phyloP scores from a whole-genome alignment of 306 rosid genomes.

The Castanea mollissima region DNA sequence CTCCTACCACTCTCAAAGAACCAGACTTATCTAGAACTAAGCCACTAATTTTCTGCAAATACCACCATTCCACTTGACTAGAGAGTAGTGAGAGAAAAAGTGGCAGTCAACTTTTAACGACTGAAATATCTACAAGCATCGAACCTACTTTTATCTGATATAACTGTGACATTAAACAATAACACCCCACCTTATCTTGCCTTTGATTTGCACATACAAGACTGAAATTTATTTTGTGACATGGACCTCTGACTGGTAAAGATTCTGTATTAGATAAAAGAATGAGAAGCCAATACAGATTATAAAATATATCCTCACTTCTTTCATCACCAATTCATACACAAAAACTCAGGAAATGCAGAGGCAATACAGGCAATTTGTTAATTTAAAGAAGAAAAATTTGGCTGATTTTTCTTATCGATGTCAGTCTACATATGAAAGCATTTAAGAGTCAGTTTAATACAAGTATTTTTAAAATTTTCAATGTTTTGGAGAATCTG shows the following conservation, averaged over 20 bases:
- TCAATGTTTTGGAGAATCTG: background rate
- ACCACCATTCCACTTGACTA: background rate
- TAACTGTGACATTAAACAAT: background rate
- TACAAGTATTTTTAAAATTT: background rate
- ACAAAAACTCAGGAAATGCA: background rate
- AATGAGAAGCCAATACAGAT: no score
- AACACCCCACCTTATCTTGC: background rate
- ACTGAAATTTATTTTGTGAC: no score
- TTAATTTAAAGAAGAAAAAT: background rate
- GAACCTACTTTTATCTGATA: background rate
- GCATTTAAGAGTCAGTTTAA: background rate
- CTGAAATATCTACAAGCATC: background rate
- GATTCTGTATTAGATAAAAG: background rate
- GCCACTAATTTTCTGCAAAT: background rate
- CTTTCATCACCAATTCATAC: background rate
- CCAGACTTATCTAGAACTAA: background rate
- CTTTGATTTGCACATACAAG: background rate
- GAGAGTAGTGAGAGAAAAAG: background rate
- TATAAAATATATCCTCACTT: background rate
- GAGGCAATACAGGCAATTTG: background rate
- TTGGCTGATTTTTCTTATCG: background rate
- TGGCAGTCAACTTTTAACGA: background rate
- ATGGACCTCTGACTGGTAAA: no score
- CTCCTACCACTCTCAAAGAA: background rate
- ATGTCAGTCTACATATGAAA: background rate